These are phyloP conservation scores for Penicillium carneum DNA, from an alignment of 2,329 filamentous ascomycete genomes.

Conservation along the genomic window DNA sequence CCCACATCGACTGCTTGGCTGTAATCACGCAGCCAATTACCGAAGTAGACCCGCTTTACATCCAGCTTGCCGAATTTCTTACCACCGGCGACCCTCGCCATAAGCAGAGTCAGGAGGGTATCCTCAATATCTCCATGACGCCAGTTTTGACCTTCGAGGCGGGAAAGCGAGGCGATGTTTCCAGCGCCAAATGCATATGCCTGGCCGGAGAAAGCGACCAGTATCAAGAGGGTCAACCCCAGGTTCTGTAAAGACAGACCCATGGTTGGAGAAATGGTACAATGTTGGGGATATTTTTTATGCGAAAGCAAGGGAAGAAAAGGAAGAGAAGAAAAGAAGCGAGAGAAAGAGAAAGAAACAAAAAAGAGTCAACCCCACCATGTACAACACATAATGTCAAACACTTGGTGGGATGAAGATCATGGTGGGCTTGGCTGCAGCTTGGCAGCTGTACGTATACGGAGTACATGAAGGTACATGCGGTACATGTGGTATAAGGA, in stretches of 20 bases:
- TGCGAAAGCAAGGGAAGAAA: not conserved
- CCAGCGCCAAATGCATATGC: conserved; percentile 83
- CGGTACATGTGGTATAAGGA: too few relatives aligned
- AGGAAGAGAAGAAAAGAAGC: not conserved
- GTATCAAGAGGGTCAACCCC: conserved; percentile 55
- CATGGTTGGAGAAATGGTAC: conserved; percentile 28
- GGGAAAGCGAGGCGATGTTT: conserved; percentile 82
- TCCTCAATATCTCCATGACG: conserved; percentile 94
- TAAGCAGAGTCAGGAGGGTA: conserved; percentile 75
- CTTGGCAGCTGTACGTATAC: not conserved
- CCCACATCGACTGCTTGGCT: conserved; percentile 93
- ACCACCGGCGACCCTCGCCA: conserved; percentile 68
- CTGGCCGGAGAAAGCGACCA: conserved; percentile 72
- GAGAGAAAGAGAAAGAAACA: not conserved
- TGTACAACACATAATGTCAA: conserved; percentile 16
- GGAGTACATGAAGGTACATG: too few relatives aligned
- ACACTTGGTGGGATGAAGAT: conserved; percentile 21
- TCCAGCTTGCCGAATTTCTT: conserved; percentile 90
- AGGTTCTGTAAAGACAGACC: conserved; percentile 30
- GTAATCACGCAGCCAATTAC: conserved; percentile 94
- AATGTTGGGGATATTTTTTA: not conserved
- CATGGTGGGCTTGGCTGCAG: not conserved
- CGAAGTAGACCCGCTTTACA: conserved; percentile 91
- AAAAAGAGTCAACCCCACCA: conserved; percentile 12
- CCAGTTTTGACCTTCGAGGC: conserved; percentile 85